These are phyloP conservation scores for Ustilago sp. DNA, from an alignment of 1,284 basidiomycete species.

Conservation along the genomic window DNA sequence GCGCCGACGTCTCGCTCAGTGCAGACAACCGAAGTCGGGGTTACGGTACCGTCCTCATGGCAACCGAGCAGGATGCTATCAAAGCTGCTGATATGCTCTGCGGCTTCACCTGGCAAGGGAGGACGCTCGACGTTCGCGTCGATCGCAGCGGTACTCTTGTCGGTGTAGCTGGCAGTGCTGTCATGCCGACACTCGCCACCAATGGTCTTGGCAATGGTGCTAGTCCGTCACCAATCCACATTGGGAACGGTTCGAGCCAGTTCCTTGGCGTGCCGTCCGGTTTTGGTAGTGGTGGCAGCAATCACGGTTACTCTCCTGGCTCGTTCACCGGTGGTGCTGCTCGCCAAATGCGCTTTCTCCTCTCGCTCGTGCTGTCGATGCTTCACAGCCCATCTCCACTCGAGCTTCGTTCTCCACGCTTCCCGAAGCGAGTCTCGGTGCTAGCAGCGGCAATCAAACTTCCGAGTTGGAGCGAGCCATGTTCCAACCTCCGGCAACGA, in stretches of 20 bases:
- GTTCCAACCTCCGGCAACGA: conserved; percentile 27
- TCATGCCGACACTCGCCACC: conserved; percentile 24
- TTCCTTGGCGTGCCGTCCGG: conserved; percentile 33
- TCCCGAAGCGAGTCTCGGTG: conserved; percentile 10
- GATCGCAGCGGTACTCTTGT: conserved; percentile 60
- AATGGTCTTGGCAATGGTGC: conserved; percentile 15
- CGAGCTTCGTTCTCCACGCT: conserved; percentile 30
- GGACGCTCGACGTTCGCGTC: conserved; percentile 63
- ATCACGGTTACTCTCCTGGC: conserved; percentile 10
- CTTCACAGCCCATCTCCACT: conserved; percentile 13
- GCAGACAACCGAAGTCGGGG: conserved; percentile 66
- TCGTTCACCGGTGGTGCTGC: conserved; percentile 20
- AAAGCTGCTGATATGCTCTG: conserved; percentile 70
- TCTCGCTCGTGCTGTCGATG: conserved; percentile 9
- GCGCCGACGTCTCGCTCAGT: conserved; percentile 70
- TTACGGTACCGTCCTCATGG: conserved; percentile 66
- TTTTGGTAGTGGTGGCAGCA: conserved; percentile 1
- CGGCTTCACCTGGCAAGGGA: conserved; percentile 69
- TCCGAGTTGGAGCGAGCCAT: conserved; percentile 40
- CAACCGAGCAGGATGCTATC: conserved; percentile 68
- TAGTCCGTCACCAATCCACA: background rate
- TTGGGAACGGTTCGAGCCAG: conserved; percentile 2
- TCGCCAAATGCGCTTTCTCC: conserved; percentile 28
- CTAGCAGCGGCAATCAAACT: background rate
- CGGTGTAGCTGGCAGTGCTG: conserved; percentile 42